phyloP scores from a whole-genome alignment of 2,329 filamentous ascomycete species.

The Volutella citrinella region DNA sequence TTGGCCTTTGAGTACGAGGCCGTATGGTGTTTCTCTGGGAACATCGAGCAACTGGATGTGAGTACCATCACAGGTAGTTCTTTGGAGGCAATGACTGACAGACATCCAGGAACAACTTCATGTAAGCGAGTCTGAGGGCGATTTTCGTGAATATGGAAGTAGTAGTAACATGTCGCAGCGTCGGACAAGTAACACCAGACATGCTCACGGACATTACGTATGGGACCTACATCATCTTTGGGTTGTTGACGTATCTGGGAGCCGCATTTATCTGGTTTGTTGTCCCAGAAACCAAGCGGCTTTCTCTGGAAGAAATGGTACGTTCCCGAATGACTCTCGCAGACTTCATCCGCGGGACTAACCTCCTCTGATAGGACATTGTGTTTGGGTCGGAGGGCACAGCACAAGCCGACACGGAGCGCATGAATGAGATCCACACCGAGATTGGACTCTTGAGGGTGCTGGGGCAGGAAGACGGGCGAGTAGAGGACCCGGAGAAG shows the following conservation, averaged over 20 bases:
- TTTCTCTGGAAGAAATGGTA: slow-evolving; percentile 64
- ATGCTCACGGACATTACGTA: slow-evolving; percentile 64
- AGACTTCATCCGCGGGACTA: background rate
- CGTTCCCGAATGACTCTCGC: slow-evolving; percentile 1
- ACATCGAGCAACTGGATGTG: slow-evolving; percentile 62
- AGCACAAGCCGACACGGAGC: slow-evolving; percentile 63
- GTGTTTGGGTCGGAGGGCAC: slow-evolving; percentile 66
- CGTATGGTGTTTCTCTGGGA: slow-evolving; percentile 69
- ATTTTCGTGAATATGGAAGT: slow-evolving; percentile 1
- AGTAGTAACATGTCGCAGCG: too few species aligned
- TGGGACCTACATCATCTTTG: slow-evolving; percentile 71
- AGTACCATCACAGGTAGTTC: background rate
- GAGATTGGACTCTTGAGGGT: slow-evolving; percentile 70
- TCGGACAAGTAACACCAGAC: slow-evolving; percentile 67
- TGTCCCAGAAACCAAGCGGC: slow-evolving; percentile 62
- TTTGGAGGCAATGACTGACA: background rate
- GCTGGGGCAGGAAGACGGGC: too few species aligned
- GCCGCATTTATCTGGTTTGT: slow-evolving; percentile 61
- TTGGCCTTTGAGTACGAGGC: slow-evolving; percentile 67
- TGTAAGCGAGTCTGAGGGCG: slow-evolving; percentile 25
- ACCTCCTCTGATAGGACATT: slow-evolving; percentile 45
- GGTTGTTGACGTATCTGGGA: slow-evolving; percentile 59
- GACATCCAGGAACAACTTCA: slow-evolving; percentile 47
- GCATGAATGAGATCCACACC: slow-evolving; percentile 70
- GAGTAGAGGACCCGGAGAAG: too few species aligned